Evolutionary conservation across 1,139 yeast species (phyloP).

Genomic region (Hanseniaspora uvarum): DNA sequence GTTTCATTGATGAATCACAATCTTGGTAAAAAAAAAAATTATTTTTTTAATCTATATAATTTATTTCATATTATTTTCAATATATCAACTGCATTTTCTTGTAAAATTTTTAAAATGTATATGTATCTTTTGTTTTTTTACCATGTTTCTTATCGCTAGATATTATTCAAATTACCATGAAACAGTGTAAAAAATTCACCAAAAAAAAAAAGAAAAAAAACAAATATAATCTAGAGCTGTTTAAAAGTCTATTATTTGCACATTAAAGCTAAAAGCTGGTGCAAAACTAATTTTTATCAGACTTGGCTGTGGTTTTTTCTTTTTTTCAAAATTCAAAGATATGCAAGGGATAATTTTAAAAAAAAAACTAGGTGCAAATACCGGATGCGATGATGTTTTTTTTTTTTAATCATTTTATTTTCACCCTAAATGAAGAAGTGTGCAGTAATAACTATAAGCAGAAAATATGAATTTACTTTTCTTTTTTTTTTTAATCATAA

Average conservation of each 20-base stretch:
- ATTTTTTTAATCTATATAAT: neutral
- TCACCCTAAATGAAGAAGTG: neutral
- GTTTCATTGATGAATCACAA: constrained; percentile 17
- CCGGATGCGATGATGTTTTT: neutral
- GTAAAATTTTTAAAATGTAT: no score
- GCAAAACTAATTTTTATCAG: neutral
- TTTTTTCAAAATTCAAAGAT: neutral
- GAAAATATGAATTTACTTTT: neutral
- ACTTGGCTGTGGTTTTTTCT: no score
- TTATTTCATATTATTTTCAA: neutral
- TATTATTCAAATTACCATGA: no score
- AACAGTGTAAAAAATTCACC: no score
- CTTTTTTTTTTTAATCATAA: neutral
- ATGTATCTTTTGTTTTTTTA: no score
- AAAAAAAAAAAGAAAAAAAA: neutral
- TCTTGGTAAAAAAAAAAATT: no score
- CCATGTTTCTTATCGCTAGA: no score
- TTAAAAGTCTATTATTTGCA: neutral
- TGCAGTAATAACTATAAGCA: neutral
- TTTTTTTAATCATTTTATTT: neutral
- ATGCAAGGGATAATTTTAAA: neutral
- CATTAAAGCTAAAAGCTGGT: neutral
- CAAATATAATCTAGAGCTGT: neutral
- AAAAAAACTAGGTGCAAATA: constrained; percentile 1
- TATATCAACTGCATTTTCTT: no score